Evolutionary conservation across 768 basidiomycete species (phyloP), one percentile per base, ranked within the genome.

Genomic region (Hortiboletus campestris): DNA sequence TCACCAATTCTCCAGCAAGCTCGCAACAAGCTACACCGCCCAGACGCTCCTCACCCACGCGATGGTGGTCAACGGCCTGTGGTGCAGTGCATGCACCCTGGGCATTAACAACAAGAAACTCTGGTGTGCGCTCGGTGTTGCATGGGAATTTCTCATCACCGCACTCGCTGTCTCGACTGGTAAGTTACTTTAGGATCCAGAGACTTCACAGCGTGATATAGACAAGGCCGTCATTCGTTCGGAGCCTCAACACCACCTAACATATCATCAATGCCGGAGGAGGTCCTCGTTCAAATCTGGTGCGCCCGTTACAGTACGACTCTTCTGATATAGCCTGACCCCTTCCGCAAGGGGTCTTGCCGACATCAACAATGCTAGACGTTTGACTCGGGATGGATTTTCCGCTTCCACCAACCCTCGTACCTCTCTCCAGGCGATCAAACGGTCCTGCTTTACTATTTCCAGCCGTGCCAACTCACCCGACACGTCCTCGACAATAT

Each of bases 211-310:
- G 25, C 25, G 25, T 25, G 25, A 25, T 25, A 25, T 25, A 25
- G 25, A 25, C 25, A 25, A 25, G 25, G 25, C 25, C 25, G 25
- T 25, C 25, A 25, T 25, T 25, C 25, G 25, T 25, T 25, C 25
- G 25, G 25, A 25, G 25, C 25, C 25, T 25, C 25, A 25, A 25
- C 25, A 25, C 25, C 25, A 25, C 25, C 25, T 25, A 25, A 25
- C 25, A 25, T 25, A 25, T 25, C 25, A 25, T 25, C 25, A 25
- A 25, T 99, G 45, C 80, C 86, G 2, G 89, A 91, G 57, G 86
- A 88, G 29, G 79, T 82, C 25, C 79, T 99, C 19, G 97, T 97
- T 5, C 87, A 83, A 63, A 78, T 99, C 46, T 99, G 97, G 96
- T 96, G 65, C 49, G 87, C 76, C 22, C 28, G 34, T 6, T 44